Conservation (phyloP, 164 flowering plant genomes). For the Liquidambar formosana region DNA sequence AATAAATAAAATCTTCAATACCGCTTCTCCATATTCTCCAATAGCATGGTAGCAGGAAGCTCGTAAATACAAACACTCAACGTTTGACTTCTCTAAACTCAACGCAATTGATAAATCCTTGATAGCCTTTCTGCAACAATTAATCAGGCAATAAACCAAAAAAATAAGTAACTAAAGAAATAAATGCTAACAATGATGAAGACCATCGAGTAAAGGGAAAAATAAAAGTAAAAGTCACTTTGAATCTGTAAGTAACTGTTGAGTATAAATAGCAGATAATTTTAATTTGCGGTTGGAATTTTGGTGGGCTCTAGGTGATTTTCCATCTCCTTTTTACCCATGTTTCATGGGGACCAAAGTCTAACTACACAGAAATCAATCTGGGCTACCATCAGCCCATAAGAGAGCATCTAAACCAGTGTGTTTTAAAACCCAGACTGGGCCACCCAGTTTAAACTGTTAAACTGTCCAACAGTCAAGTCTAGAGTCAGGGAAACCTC, state of each 20-base stretch:
- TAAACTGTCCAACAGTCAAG: too few species aligned
- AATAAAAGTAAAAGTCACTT: neutral
- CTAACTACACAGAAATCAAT: neutral
- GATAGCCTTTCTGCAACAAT: conserved; percentile 79
- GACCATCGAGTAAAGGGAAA: neutral
- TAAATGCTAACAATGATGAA: neutral
- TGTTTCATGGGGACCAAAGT: neutral
- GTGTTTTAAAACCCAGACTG: too few species aligned
- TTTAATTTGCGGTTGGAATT: neutral
- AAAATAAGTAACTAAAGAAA: neutral
- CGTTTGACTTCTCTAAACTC: conserved; percentile 75
- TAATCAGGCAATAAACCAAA: conserved; percentile 3
- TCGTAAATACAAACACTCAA: conserved; percentile 82
- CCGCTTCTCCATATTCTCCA: conserved; percentile 87
- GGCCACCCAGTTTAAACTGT: too few species aligned
- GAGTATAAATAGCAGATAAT: neutral
- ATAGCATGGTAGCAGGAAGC: conserved; percentile 96
- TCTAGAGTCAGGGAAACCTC: too few species aligned
- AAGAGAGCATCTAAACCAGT: neutral
- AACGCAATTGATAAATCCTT: conserved; percentile 73
- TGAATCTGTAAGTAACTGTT: neutral
- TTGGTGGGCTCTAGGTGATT: neutral
- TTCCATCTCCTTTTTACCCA: neutral
- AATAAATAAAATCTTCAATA: conserved; percentile 29
- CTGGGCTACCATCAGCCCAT: neutral